Evolutionary conservation across 2,329 filamentous ascomycete genomes (phyloP).

Genomic region (Orbilia oligospora): DNA sequence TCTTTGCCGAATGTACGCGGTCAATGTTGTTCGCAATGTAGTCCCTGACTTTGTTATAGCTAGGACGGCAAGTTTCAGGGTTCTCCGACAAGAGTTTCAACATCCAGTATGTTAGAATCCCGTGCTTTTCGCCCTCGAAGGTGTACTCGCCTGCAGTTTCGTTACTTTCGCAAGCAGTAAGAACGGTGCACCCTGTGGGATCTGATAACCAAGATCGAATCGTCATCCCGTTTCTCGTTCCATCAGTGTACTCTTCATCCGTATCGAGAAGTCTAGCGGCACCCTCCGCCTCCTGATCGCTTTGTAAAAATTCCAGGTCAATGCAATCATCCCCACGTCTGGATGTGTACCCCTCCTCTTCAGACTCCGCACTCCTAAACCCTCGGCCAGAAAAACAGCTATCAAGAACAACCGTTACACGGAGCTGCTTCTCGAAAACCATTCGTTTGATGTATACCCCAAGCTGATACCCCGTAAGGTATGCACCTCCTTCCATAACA

Average conservation of each 20-base stretch:
- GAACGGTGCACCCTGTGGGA: conserved; percentile 36
- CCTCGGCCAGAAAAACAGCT: conserved; percentile 47
- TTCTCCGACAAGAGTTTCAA: conserved; percentile 12
- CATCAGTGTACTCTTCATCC: neutral
- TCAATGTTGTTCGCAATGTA: conserved; percentile 11
- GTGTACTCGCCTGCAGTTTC: conserved; percentile 22
- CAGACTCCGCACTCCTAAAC: neutral
- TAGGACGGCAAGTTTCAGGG: neutral
- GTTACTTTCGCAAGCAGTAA: conserved; percentile 39
- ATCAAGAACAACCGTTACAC: conserved; percentile 33
- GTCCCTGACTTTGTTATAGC: conserved; percentile 6
- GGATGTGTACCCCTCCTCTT: neutral
- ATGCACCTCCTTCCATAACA: conserved; percentile 28
- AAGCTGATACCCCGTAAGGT: conserved; percentile 33
- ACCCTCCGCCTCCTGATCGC: neutral
- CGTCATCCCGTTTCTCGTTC: neutral
- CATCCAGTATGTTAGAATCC: conserved; percentile 39
- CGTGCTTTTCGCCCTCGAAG: conserved; percentile 17
- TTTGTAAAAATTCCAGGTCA: neutral
- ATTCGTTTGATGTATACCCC: conserved; percentile 26
- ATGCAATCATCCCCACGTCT: neutral
- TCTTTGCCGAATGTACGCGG: neutral
- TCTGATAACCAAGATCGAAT: conserved; percentile 31
- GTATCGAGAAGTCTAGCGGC: neutral
- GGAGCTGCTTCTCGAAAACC: conserved; percentile 24